Evolutionary conservation across 192 early-diverging fungal species (phyloP).

Genomic region (Coemansia sp.): DNA sequence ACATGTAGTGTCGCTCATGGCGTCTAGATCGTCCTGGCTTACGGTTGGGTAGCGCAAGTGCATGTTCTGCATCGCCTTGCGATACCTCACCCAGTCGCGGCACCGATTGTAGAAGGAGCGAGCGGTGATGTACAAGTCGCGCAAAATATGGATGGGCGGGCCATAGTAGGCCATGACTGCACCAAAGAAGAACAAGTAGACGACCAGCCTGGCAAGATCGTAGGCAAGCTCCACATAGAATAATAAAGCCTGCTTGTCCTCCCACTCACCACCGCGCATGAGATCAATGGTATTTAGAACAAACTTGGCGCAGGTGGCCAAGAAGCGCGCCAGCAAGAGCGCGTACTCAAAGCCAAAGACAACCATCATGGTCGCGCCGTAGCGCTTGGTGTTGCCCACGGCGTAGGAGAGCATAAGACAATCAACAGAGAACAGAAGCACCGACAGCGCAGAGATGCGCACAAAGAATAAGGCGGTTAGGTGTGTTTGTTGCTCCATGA

Average conservation of each 20-base stretch:
- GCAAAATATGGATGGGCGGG: conserved; percentile 91
- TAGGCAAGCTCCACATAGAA: conserved; percentile 88
- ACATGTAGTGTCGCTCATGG: conserved; percentile 77
- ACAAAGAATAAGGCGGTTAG: conserved; percentile 32
- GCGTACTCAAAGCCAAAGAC: conserved; percentile 99
- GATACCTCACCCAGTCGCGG: conserved; percentile 85
- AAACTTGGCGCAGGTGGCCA: conserved; percentile 80
- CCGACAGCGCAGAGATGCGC: conserved; percentile 24
- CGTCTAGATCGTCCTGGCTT: conserved; percentile 72
- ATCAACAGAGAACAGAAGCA: conserved; percentile 68
- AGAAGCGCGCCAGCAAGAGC: conserved; percentile 75
- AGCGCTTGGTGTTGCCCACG: conserved; percentile 57
- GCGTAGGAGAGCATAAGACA: conserved; percentile 72
- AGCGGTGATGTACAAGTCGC: conserved; percentile 93
- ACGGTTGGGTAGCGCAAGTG: conserved; percentile 93
- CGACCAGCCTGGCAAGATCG: conserved; percentile 86
- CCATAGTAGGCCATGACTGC: conserved; percentile 81
- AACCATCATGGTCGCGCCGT: conserved; percentile 89
- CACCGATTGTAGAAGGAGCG: conserved; percentile 89
- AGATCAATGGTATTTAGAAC: conserved; percentile 84
- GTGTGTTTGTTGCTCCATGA: conserved; percentile 56
- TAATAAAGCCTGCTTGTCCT: conserved; percentile 87
- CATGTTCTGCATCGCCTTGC: conserved; percentile 95
- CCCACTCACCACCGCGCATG: conserved; percentile 72
- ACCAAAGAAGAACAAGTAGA: conserved; percentile 86